Base-by-base conservation (phyloP, 2,329 filamentous ascomycete species). In the Teratosphaeria gauchensis region DNA sequence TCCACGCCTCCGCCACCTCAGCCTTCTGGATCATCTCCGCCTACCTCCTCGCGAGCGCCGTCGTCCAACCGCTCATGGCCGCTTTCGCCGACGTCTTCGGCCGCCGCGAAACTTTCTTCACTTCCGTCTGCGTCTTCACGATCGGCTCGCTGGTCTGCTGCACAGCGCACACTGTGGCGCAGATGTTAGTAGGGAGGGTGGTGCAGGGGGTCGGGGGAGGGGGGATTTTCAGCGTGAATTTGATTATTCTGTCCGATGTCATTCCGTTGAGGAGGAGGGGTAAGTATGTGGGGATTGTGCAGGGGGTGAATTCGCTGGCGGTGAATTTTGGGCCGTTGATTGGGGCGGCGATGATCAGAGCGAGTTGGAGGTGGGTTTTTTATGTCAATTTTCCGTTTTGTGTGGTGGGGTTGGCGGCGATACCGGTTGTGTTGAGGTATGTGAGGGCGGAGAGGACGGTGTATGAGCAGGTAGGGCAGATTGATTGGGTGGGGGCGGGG, bases 1-100 rank as follows among this genome's bases (percentile, higher is more conserved):
- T 62, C 16, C 9, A 56, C n/a, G 58, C 58, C 14, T 31, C 56
- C 19, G 21, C 51, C 16, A 28, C 55, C 48, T 71, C 74, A 53
- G 71, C 75, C 0, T 76, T 81, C 58, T 82, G 80, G 80, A 72
- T 77, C 12, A 78, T 76, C 1, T 77, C 78, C 0, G 73, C 75
- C 3, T 82, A 80, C 59, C 72, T 82, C 0, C 67, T 81, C 12
- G 66, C 74, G 3, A 73, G 70, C 19, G 73, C 77, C 16, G 74
- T 75, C 28, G 73, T 75, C 53, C 73, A 78, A 53, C 77, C 76
- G 21, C 67, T 77, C 55, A 74, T 74, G 57, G 74, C 74, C 0
- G 68, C 73, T 0, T 66, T 79, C 3, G 75, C 76, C 9, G 73
- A 78, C 57, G 74, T 79, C 21, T 80, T 82, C 58, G 79, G 78